phyloP scores from a whole-genome alignment of 805 yeast genomes.

The Candida fluviatilis region DNA sequence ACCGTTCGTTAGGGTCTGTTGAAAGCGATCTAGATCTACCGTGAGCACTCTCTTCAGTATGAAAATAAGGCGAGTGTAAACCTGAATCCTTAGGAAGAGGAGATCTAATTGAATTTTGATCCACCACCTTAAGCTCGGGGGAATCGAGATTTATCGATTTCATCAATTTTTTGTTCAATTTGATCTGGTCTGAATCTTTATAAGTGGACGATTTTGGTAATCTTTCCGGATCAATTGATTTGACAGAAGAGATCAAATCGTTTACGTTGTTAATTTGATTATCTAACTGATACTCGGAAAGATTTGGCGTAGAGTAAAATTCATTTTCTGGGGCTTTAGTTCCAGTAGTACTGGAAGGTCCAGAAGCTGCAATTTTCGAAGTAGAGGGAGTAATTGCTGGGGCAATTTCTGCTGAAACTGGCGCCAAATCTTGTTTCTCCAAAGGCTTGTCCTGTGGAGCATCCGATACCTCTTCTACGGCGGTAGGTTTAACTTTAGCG shows the following conservation, averaged over 20 bases:
- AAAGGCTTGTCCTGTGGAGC: no score
- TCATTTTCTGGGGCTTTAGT: background rate
- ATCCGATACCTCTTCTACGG: no score
- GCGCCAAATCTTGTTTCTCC: background rate
- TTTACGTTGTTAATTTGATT: slow-evolving; percentile 34
- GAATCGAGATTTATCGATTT: slow-evolving; percentile 1
- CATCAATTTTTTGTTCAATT: slow-evolving; percentile 1
- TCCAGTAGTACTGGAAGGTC: background rate
- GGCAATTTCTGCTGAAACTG: background rate
- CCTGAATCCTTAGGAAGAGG: slow-evolving; percentile 12
- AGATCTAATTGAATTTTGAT: slow-evolving; percentile 1
- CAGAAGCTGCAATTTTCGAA: background rate
- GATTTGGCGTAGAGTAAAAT: slow-evolving; percentile 39
- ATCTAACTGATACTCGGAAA: slow-evolving; percentile 41
- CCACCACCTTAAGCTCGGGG: slow-evolving; percentile 1
- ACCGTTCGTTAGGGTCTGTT: slow-evolving; percentile 9
- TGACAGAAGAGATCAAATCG: slow-evolving; percentile 30
- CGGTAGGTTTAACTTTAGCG: no score
- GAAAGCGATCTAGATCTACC: slow-evolving; percentile 29
- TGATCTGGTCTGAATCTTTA: background rate
- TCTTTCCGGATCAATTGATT: slow-evolving; percentile 33
- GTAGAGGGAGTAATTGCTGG: slow-evolving; percentile 1
- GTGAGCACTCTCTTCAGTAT: slow-evolving; percentile 20
- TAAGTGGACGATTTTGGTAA: slow-evolving; percentile 14
- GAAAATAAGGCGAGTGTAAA: slow-evolving; percentile 32